phyloP scores from a whole-genome alignment of 805 yeast species.

The Teunomyces cretensis region DNA sequence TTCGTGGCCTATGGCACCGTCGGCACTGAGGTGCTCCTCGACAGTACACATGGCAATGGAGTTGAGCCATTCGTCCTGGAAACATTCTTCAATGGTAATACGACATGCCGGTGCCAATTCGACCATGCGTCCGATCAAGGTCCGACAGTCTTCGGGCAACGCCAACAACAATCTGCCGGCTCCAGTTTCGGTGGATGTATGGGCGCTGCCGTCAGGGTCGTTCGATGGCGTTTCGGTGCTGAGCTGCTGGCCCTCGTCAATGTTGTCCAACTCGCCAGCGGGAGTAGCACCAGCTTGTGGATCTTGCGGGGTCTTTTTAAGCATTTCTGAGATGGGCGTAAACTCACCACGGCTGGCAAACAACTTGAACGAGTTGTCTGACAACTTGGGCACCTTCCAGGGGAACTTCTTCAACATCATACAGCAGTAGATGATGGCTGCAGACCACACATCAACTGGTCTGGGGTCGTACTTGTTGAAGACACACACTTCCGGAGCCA shows the following conservation, averaged over 20 bases:
- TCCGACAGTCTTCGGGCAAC: slow-evolving; percentile 66
- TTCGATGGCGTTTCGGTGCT: slow-evolving; percentile 17
- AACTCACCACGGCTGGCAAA: slow-evolving; percentile 74
- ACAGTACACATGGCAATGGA: slow-evolving; percentile 70
- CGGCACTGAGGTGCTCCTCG: slow-evolving; percentile 38
- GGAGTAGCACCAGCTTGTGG: slow-evolving; percentile 9
- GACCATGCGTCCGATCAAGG: slow-evolving; percentile 73
- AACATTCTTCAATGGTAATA: slow-evolving; percentile 75
- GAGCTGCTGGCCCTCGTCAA: slow-evolving; percentile 10
- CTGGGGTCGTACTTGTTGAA: slow-evolving; percentile 84
- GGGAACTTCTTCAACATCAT: slow-evolving; percentile 91
- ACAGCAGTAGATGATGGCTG: slow-evolving; percentile 87
- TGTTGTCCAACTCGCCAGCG: slow-evolving; percentile 12
- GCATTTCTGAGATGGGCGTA: slow-evolving; percentile 58
- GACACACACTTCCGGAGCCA: slow-evolving; percentile 90
- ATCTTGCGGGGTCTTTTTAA: slow-evolving; percentile 51
- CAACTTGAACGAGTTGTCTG: slow-evolving; percentile 79
- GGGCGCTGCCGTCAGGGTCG: slow-evolving; percentile 38
- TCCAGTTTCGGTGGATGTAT: slow-evolving; percentile 67
- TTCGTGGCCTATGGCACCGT: slow-evolving; percentile 36
- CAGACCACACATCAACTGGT: slow-evolving; percentile 93
- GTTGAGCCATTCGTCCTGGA: slow-evolving; percentile 68
- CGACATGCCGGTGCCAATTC: slow-evolving; percentile 84
- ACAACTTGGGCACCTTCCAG: slow-evolving; percentile 85
- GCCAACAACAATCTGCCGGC: slow-evolving; percentile 71